Evolutionary conservation across 2,329 filamentous ascomycete species (phyloP).

Genomic region (Clonostachys sp.): DNA sequence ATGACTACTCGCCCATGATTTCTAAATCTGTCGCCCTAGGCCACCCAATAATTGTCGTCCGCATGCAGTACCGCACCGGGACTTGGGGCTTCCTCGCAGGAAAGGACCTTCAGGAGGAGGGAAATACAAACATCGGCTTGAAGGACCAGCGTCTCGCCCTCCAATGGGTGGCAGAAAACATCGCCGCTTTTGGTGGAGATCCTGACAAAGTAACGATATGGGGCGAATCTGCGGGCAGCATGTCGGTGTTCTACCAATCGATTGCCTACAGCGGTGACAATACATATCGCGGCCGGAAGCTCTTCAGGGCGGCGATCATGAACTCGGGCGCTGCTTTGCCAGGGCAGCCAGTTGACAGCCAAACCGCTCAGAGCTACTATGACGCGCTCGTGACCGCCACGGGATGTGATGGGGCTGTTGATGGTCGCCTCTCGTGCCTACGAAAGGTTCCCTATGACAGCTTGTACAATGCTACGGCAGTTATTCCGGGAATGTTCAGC

Average conservation of each 20-base stretch:
- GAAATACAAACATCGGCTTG: conserved; percentile 53
- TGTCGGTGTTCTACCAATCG: conserved; percentile 61
- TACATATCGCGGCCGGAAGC: conserved; percentile 45
- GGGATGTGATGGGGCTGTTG: conserved; percentile 43
- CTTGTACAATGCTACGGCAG: conserved; percentile 51
- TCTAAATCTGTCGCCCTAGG: conserved; percentile 27
- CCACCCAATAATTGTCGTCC: conserved; percentile 58
- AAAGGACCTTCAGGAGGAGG: conserved; percentile 48
- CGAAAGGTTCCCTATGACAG: conserved; percentile 43
- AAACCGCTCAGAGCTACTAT: conserved; percentile 51
- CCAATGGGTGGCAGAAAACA: conserved; percentile 61
- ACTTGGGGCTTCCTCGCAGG: conserved; percentile 54
- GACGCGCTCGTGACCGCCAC: conserved; percentile 43
- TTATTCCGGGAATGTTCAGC: conserved; percentile 50
- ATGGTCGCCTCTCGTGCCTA: conserved; percentile 47
- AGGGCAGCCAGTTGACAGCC: conserved; percentile 45
- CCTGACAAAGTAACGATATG: conserved; percentile 60
- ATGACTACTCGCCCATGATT: conserved; percentile 29
- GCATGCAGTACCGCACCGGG: conserved; percentile 61
- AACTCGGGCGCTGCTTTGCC: conserved; percentile 48
- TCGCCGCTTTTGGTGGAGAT: conserved; percentile 62
- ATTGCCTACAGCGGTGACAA: conserved; percentile 55
- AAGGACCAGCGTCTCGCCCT: conserved; percentile 56
- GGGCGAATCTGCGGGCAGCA: conserved; percentile 55
- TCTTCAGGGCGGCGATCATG: conserved; percentile 65